phyloP scores from a whole-genome alignment of 2,329 filamentous ascomycete species.

The Teratosphaeria viscida region DNA sequence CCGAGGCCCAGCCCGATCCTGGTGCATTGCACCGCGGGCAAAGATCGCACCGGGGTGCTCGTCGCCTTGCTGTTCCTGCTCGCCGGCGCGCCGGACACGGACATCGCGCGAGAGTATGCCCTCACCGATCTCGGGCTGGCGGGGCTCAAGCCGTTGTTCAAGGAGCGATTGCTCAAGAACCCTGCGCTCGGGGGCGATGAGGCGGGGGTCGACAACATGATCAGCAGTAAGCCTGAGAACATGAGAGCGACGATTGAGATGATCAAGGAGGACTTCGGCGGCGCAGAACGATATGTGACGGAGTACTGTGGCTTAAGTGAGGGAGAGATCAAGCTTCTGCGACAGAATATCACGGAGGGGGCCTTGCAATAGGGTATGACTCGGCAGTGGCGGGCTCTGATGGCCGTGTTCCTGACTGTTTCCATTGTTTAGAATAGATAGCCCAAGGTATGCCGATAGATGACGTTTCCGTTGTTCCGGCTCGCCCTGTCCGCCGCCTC shows the following conservation, averaged over 20 bases:
- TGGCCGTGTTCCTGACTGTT: not conserved
- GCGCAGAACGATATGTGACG: slow-evolving; percentile 53
- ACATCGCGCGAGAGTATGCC: slow-evolving; percentile 57
- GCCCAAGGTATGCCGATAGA: slow-evolving; percentile 18
- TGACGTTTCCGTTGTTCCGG: slow-evolving; percentile 11
- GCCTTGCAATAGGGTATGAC: slow-evolving; percentile 3
- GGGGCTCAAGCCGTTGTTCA: slow-evolving; percentile 35
- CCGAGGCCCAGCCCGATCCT: slow-evolving; percentile 42
- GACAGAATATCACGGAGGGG: slow-evolving; percentile 34
- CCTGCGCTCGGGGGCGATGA: slow-evolving; percentile 40
- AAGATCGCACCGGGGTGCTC: slow-evolving; percentile 65
- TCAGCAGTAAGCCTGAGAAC: slow-evolving; percentile 37
- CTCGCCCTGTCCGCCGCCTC: slow-evolving; percentile 18
- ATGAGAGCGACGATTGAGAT: slow-evolving; percentile 43
- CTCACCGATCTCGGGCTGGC: slow-evolving; percentile 54
- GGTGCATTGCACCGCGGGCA: slow-evolving; percentile 66
- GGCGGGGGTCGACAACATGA: slow-evolving; percentile 35
- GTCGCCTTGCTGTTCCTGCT: slow-evolving; percentile 55
- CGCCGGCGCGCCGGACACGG: slow-evolving; percentile 49
- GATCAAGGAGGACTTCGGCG: slow-evolving; percentile 51
- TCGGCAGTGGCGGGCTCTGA: not conserved
- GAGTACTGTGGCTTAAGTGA: slow-evolving; percentile 48
- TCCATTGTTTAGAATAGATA: slow-evolving; percentile 17
- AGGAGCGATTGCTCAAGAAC: slow-evolving; percentile 42
- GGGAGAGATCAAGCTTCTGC: slow-evolving; percentile 44